These are phyloP conservation scores for Moesziomyces antarcticus DNA, from an alignment of 1,284 basidiomycete genomes.

Conservation along the genomic window DNA sequence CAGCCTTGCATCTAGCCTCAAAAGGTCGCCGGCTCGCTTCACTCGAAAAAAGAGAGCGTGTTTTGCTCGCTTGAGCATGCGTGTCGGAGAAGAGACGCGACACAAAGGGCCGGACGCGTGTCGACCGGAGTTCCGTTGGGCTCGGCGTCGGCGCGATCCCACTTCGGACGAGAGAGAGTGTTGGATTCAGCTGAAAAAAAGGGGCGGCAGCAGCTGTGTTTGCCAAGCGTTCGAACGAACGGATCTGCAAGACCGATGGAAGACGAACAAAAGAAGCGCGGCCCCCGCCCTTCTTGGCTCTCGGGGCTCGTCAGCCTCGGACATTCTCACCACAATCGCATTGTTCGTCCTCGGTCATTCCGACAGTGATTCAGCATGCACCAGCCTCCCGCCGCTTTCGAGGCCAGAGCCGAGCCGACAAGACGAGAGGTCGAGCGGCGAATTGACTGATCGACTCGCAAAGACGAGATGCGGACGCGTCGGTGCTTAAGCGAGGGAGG, in stretches of 20 bases:
- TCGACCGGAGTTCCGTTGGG: conserved; percentile 22
- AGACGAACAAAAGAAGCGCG: too few relatives aligned
- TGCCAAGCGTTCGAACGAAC: conserved; percentile 25
- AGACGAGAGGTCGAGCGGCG: too few relatives aligned
- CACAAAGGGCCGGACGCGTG: neutral
- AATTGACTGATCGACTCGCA: too few relatives aligned
- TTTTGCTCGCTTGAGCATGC: too few relatives aligned
- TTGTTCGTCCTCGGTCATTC: too few relatives aligned
- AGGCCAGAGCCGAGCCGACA: too few relatives aligned
- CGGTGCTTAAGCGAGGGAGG: too few relatives aligned
- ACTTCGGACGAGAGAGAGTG: neutral
- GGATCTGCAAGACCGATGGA: conserved; percentile 7
- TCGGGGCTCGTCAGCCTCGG: neutral
- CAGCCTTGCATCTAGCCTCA: too few relatives aligned
- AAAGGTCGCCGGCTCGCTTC: neutral
- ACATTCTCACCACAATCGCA: too few relatives aligned
- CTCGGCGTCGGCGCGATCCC: conserved; percentile 23
- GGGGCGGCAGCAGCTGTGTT: conserved; percentile 3
- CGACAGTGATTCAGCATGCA: too few relatives aligned
- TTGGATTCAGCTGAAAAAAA: neutral
- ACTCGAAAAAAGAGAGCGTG: conserved; percentile 2
- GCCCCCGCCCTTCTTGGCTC: conserved; percentile 2
- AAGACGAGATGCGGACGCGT: too few relatives aligned
- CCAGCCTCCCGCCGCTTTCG: too few relatives aligned
- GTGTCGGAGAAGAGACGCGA: neutral